These are phyloP conservation scores for Carex sylvatica DNA, from an alignment of 202 grass and related monocot species.

Conservation along the genomic window DNA sequence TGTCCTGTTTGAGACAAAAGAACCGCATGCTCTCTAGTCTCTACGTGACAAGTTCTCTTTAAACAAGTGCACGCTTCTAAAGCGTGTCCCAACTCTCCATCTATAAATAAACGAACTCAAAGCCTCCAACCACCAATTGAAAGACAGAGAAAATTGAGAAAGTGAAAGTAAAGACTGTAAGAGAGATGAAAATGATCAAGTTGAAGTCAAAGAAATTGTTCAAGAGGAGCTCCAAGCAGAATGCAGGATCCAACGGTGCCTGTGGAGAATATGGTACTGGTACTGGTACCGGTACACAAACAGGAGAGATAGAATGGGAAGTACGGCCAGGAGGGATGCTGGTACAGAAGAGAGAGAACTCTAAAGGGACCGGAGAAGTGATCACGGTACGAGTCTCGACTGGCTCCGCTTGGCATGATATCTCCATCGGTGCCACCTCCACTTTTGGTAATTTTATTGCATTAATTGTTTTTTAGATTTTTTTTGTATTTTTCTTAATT, in stretches of 20 bases:
- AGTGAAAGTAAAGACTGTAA: background rate
- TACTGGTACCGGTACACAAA: background rate
- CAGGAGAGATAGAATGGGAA: conserved; percentile 77
- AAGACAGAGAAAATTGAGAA: background rate
- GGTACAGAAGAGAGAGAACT: conserved; percentile 69
- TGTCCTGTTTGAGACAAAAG: background rate
- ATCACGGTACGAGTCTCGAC: conserved; percentile 60
- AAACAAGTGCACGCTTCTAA: conserved; percentile 66
- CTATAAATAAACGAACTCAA: conserved; percentile 35
- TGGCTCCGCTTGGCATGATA: conserved; percentile 59
- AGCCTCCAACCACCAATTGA: conserved; percentile 6
- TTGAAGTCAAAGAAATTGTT: conserved; percentile 86
- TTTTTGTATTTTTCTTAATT: background rate
- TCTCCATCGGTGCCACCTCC: conserved; percentile 63
- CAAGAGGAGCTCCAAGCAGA: conserved; percentile 74
- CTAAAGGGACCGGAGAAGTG: conserved; percentile 35
- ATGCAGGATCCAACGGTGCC: conserved; percentile 12
- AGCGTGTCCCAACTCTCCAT: conserved; percentile 44
- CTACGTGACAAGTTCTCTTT: conserved; percentile 28
- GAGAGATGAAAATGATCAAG: conserved; percentile 51
- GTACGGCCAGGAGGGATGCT: conserved; percentile 83
- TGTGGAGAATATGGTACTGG: conserved; percentile 17
- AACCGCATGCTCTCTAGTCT: conserved; percentile 27
- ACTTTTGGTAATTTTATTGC: conserved; percentile 48
- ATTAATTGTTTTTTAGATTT: background rate